A percentile compares a stretch with the other conserved stretches of the same genome.
These are phyloP conservation scores for Sesbania bispinosa DNA, from an alignment of 306 rosid genomes.

Conservation along the genomic window DNA sequence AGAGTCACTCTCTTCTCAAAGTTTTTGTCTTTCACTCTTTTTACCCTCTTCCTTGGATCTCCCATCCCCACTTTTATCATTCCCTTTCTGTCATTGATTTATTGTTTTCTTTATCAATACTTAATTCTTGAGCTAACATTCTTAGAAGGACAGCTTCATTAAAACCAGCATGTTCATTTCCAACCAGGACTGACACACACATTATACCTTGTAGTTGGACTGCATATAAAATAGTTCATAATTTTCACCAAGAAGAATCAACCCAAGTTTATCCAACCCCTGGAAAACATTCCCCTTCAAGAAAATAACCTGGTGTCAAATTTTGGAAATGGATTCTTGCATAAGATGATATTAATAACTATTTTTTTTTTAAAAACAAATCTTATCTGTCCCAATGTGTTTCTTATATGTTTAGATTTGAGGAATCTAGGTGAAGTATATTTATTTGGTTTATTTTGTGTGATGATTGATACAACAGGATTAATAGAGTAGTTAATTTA, in stretches of 20 bases:
- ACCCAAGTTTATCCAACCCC: neutral
- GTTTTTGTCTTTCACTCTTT: slow-evolving; percentile 38
- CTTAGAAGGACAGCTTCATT: slow-evolving; percentile 48
- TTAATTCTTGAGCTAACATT: slow-evolving; percentile 37
- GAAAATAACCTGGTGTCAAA: neutral
- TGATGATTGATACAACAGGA: neutral
- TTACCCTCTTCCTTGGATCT: slow-evolving; percentile 57
- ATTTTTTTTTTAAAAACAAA: neutral
- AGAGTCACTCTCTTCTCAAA: slow-evolving; percentile 20
- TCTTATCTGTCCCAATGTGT: neutral
- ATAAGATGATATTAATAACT: neutral
- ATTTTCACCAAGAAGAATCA: neutral
- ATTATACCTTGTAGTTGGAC: slow-evolving; percentile 23
- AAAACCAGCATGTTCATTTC: slow-evolving; percentile 57
- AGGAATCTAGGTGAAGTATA: neutral
- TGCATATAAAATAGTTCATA: neutral
- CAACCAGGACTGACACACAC: slow-evolving; percentile 35
- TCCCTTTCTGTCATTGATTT: slow-evolving; percentile 44
- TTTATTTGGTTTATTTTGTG: neutral
- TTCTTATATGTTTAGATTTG: neutral
- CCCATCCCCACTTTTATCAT: slow-evolving; percentile 38
- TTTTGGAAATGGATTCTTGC: neutral
- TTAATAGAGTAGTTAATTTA: neutral
- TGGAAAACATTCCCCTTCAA: neutral
- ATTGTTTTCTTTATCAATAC: slow-evolving; percentile 24